These are phyloP conservation scores for Amaranthus cruentus DNA, from an alignment of 148 eudicot genomes.

Conservation along the genomic window DNA sequence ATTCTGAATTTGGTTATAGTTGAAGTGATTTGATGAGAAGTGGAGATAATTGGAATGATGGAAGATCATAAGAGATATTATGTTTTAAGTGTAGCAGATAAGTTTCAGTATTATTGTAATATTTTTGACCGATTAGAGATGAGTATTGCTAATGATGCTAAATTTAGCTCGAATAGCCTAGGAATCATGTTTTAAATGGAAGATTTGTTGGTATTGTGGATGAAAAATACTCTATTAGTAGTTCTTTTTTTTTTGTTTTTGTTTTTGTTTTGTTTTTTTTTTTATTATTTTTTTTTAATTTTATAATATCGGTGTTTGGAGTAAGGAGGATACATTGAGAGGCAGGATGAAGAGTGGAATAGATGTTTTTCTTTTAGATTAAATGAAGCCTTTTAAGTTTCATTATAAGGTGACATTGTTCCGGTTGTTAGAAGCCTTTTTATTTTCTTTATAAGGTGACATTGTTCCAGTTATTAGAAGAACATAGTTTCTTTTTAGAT, in stretches of 20 bases:
- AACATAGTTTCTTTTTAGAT: not conserved
- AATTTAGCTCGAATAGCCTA: not conserved
- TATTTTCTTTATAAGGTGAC: not conserved
- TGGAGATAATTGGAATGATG: not conserved
- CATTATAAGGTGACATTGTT: not conserved
- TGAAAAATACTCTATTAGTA: no score
- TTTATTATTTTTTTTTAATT: no score
- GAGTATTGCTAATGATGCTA: not conserved
- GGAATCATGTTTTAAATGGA: not conserved
- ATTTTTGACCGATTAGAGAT: slow-evolving; percentile 4
- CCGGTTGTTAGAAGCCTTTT: not conserved
- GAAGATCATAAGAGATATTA: not conserved
- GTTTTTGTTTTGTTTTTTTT: no score
- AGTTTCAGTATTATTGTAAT: not conserved
- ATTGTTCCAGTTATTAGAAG: not conserved
- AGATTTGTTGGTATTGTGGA: not conserved
- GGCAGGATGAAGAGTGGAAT: no score
- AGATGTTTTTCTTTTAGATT: no score
- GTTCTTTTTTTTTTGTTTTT: no score
- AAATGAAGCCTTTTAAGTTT: no score
- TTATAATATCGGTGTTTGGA: no score
- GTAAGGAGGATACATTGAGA: no score
- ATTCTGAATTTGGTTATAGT: not conserved
- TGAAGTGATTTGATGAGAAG: slow-evolving; percentile 14
- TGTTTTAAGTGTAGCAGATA: not conserved